A percentile compares a stretch with the other conserved stretches of the same genome.
Conservation (phyloP, 1,284 basidiomycete genomes). For the Cryptococcus deneoformans region DNA sequence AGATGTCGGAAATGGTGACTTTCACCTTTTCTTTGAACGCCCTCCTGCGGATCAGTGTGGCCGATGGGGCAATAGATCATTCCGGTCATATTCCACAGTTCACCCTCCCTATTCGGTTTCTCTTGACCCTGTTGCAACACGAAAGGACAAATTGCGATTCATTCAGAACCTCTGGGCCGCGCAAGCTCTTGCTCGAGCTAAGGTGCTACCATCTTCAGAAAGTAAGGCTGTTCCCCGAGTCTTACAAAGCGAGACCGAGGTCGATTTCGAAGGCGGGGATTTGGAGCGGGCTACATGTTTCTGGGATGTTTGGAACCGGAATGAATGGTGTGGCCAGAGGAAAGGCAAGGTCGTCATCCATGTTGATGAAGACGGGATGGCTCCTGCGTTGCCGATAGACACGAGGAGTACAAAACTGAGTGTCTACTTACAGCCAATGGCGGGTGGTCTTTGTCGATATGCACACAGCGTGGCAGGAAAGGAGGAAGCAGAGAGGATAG, state of each 20-base stretch:
- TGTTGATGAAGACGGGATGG: constrained; percentile 63
- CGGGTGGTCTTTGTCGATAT: constrained; percentile 69
- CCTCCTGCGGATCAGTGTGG: constrained; percentile 76
- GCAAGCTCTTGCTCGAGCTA: constrained; percentile 72
- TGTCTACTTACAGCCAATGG: constrained; percentile 64
- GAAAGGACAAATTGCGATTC: constrained; percentile 73
- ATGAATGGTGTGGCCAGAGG: constrained; percentile 67
- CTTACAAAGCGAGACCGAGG: constrained; percentile 60
- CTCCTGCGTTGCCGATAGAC: constrained; percentile 63
- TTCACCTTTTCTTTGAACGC: constrained; percentile 77
- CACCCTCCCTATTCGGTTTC: constrained; percentile 64
- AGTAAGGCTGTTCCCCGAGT: constrained; percentile 54
- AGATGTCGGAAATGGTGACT: constrained; percentile 79
- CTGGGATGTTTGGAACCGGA: constrained; percentile 79
- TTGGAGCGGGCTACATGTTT: constrained; percentile 66
- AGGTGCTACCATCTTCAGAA: constrained; percentile 46
- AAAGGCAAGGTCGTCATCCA: constrained; percentile 88
- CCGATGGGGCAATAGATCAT: constrained; percentile 75
- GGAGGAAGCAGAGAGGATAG: constrained; percentile 61
- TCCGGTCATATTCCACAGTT: constrained; percentile 70
- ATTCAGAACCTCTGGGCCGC: constrained; percentile 79
- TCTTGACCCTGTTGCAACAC: constrained; percentile 62
- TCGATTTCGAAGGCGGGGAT: constrained; percentile 63
- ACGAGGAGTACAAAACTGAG: constrained; percentile 66
- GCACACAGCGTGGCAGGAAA: constrained; percentile 53